Percentiles rank a stretch among this genome's conserved stretches.
These are phyloP conservation scores for Atalantia buxifolia DNA, from an alignment of 345 rosid species.

Conservation along the genomic window DNA sequence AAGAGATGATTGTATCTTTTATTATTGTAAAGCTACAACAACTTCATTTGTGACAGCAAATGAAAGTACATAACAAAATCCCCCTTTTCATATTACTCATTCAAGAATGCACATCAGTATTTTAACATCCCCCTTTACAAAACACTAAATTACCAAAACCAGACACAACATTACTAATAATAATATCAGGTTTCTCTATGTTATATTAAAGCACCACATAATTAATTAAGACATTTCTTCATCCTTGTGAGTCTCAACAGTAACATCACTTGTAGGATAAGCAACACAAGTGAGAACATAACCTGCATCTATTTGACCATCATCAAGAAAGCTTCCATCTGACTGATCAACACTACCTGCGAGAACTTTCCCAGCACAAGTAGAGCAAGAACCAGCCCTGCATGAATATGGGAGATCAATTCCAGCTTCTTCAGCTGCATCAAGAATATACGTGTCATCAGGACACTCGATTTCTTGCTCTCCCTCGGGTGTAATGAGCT, in stretches of 20 bases:
- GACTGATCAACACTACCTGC: slow-evolving; percentile 67
- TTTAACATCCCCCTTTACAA: not conserved
- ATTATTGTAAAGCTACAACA: not conserved
- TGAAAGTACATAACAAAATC: not conserved
- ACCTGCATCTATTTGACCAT: slow-evolving; percentile 59
- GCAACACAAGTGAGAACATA: slow-evolving; percentile 88
- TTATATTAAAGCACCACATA: not conserved
- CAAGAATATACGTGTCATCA: slow-evolving; percentile 63
- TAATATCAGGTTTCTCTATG: too few species aligned
- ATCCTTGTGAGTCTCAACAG: slow-evolving; percentile 90
- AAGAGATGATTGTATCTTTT: not conserved
- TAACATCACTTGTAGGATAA: slow-evolving; percentile 47
- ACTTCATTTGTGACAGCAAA: not conserved
- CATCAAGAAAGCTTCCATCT: slow-evolving; percentile 84
- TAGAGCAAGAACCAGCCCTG: slow-evolving; percentile 92
- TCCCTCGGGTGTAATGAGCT: slow-evolving; percentile 71
- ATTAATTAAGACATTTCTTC: slow-evolving; percentile 50
- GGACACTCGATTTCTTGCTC: slow-evolving; percentile 46
- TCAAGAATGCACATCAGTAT: not conserved
- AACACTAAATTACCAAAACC: slow-evolving; percentile 1
- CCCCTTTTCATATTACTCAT: not conserved
- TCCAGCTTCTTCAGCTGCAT: slow-evolving; percentile 66
- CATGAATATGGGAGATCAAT: slow-evolving; percentile 91
- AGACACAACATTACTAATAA: too few species aligned
- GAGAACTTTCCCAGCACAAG: slow-evolving; percentile 66